Base-by-base conservation (phyloP, 2,329 filamentous ascomycete species). In the Rosellinia necatrix region DNA sequence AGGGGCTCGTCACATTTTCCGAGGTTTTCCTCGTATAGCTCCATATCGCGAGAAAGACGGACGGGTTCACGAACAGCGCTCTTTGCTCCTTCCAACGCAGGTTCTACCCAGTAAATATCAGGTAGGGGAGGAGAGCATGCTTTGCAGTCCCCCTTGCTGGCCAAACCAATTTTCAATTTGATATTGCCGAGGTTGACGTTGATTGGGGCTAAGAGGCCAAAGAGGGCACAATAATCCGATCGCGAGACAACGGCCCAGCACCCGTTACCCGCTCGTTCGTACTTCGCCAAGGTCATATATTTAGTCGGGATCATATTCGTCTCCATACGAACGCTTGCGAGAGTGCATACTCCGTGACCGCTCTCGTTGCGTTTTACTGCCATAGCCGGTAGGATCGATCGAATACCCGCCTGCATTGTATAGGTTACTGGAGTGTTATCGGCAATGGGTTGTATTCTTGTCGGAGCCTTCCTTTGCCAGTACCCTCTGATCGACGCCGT, bases 171-270 rank as follows among this genome's bases (percentile, higher is more conserved):
- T 10, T 13, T 32, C 13, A 13, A 35, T 43, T 58, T 50, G 6
- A 52, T 27, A 8, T 15, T 32, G 25, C 17, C n/a, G n/a, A 62
- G 57, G 6, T 55, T 57, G 15, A 57, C 29, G 24, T 62, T 62
- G 32, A 60, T 43, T 2, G 59, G 49, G n/a, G 59, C 59, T 8
- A 62, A 53, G 10, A 60, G 53, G n/a, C 32, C 38, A 46, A 60
- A 62, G 43, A 62, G 47, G 38, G 53, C 49, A 21, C 56, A 54
- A 19, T 62, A 55, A 41, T 62, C 59, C 5, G 53, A 56, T 21
- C 49, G 49, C 15, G 46, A 52, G n/a, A 61, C 56, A n/a, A 56
- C 6, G 9, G 47, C 46, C 59, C 59, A 61, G 5, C 25, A 7
- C 12, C 44, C 29, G 13, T 30, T 24, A 3, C 21, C 25, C 2